phyloP scores from a whole-genome alignment of 2,329 filamentous ascomycete genomes.

The Fusarium sp. region DNA sequence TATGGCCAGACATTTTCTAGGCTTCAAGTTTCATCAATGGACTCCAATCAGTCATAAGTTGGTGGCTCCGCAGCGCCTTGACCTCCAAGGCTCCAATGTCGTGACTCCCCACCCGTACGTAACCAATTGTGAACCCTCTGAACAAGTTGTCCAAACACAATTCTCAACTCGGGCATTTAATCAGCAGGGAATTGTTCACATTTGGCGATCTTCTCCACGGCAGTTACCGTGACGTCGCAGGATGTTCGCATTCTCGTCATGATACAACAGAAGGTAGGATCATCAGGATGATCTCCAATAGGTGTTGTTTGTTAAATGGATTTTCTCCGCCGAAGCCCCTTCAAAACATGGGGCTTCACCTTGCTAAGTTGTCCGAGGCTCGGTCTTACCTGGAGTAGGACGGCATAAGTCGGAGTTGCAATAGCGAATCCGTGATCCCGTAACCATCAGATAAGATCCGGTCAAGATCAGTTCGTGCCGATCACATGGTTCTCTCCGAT shows the following conservation, averaged over 20 bases:
- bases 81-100: slow-evolving; percentile 5
- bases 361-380: slow-evolving; percentile 19
- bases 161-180: slow-evolving; percentile 12
- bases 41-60: slow-evolving; percentile 33
- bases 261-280: slow-evolving; percentile 20
- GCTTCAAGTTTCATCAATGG: slow-evolving; percentile 17
- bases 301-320: slow-evolving; percentile 2
- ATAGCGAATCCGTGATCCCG: slow-evolving; percentile 30
- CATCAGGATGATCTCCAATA: slow-evolving; percentile 26
- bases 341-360: slow-evolving; percentile 23
- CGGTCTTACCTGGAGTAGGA: slow-evolving; percentile 29
- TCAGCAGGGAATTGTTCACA: slow-evolving; percentile 5
- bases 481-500: slow-evolving; percentile 41
- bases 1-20: slow-evolving; percentile 14
- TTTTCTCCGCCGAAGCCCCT: slow-evolving; percentile 28
- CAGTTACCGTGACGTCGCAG: slow-evolving; percentile 24
- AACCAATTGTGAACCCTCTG: slow-evolving; percentile 6
- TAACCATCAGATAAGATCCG: slow-evolving; percentile 32
- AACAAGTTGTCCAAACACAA: slow-evolving; percentile 12
- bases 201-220: slow-evolving; percentile 3
- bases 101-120: slow-evolving; percentile 14
- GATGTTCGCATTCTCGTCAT: slow-evolving; percentile 17
- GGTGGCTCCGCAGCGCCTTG: slow-evolving; percentile 27
- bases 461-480: slow-evolving; percentile 22
- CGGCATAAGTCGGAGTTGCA: slow-evolving; percentile 44